phyloP scores from a whole-genome alignment of 1,139 yeast species.

The Protomyces gravidus region DNA sequence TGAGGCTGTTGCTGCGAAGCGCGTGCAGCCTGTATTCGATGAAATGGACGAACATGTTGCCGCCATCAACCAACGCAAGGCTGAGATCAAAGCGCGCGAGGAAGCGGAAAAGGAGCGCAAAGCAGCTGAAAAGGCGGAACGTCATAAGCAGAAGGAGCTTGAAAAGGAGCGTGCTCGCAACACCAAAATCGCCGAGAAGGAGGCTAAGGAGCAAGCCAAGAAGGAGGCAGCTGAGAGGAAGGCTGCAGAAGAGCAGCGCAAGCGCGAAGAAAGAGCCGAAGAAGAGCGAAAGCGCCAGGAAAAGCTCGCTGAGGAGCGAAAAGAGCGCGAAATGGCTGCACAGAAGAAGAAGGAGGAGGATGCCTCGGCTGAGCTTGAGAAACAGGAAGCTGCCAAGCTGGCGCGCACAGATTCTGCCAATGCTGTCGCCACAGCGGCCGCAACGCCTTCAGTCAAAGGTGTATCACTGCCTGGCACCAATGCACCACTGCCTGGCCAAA shows the following conservation, averaged over 20 bases:
- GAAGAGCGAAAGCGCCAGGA: slow-evolving; percentile 10
- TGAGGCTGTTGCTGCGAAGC: slow-evolving; percentile 24
- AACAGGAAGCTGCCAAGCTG: slow-evolving; percentile 3
- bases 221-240: slow-evolving; percentile 9
- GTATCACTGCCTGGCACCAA: slow-evolving; percentile 19
- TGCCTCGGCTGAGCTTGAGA: not conserved
- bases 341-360: slow-evolving; percentile 1
- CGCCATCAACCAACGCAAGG: slow-evolving; percentile 23
- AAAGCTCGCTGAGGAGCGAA: slow-evolving; percentile 5
- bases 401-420: slow-evolving; percentile 15
- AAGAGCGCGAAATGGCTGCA: slow-evolving; percentile 10
- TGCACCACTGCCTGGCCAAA: slow-evolving; percentile 17
- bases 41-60: slow-evolving; percentile 28
- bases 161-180: slow-evolving; percentile 21
- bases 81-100: slow-evolving; percentile 18
- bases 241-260: slow-evolving; percentile 10
- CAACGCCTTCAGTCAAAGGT: slow-evolving; percentile 1
- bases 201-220: slow-evolving; percentile 12
- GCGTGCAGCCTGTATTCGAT: slow-evolving; percentile 22
- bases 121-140: slow-evolving; percentile 21
- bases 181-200: slow-evolving; percentile 16
- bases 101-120: slow-evolving; percentile 19
- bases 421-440: slow-evolving; percentile 21
- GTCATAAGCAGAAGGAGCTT: slow-evolving; percentile 14
- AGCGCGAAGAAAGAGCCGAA: slow-evolving; percentile 5